Percentiles rank a stretch among this genome's conserved stretches.
Evolutionary conservation across 1,284 basidiomycete genomes (phyloP).

Genomic region (Trametes sp.): DNA sequence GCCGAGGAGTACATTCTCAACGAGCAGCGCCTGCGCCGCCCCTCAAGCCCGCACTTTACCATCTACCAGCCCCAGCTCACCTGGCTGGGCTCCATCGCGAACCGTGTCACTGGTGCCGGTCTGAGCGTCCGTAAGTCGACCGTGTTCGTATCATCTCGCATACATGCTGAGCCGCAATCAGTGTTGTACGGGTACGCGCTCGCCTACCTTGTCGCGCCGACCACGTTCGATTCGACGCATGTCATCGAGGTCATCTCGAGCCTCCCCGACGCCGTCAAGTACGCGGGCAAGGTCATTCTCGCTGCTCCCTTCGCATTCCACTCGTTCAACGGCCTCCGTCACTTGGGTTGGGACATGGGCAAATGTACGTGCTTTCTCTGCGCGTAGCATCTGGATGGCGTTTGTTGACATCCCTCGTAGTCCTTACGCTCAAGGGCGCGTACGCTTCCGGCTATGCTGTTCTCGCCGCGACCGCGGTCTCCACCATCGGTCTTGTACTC

Average conservation of each 20-base stretch:
- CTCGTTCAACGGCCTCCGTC: constrained; percentile 89
- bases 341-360: constrained; percentile 91
- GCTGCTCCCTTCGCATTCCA: constrained; percentile 93
- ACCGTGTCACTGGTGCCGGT: constrained; percentile 86
- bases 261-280: constrained; percentile 80
- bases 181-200: constrained; percentile 92
- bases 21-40: constrained; percentile 84
- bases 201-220: constrained; percentile 86
- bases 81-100: constrained; percentile 85
- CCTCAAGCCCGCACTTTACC: constrained; percentile 91
- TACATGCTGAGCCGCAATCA: constrained; percentile 39
- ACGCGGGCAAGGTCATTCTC: constrained; percentile 76
- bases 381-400: constrained; percentile 2
- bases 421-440: constrained; percentile 80
- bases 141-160: neutral
- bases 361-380: constrained; percentile 70
- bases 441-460: constrained; percentile 87
- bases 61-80: constrained; percentile 98
- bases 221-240: constrained; percentile 80
- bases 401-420: constrained; percentile 50
- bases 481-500: constrained; percentile 62
- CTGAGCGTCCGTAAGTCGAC: constrained; percentile 76
- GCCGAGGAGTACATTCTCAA: constrained; percentile 80
- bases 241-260: constrained; percentile 76
- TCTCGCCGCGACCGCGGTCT: constrained; percentile 79